These are phyloP conservation scores for Suillus placidus DNA, from an alignment of 768 basidiomycete genomes.

Conservation along the genomic window DNA sequence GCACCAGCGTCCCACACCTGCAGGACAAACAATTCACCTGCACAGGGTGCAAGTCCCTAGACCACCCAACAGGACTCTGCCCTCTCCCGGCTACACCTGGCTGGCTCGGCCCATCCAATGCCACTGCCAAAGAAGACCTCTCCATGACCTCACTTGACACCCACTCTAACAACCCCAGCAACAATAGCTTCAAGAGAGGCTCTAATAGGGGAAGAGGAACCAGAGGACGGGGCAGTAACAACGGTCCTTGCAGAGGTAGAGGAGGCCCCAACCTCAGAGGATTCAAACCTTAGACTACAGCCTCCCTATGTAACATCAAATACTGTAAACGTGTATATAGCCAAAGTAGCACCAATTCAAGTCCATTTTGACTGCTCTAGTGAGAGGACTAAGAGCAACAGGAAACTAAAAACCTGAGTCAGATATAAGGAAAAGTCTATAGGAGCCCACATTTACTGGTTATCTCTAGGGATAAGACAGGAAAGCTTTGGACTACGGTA, in stretches of 20 bases:
- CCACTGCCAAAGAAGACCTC: not conserved
- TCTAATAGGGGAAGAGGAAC: not conserved
- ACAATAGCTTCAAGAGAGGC: too few relatives aligned
- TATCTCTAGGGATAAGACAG: not conserved
- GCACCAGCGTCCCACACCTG: not conserved
- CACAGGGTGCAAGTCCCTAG: not conserved
- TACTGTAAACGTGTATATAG: too few relatives aligned
- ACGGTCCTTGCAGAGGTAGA: too few relatives aligned
- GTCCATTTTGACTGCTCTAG: not conserved
- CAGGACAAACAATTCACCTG: not conserved
- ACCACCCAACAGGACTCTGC: constrained; percentile 6
- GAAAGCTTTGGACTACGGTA: constrained; percentile 1
- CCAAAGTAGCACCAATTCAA: too few relatives aligned
- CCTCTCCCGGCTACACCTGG: not conserved
- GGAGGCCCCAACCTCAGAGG: too few relatives aligned
- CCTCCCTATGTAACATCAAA: too few relatives aligned
- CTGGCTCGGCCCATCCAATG: not conserved
- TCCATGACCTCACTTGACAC: not conserved
- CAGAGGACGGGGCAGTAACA: too few relatives aligned
- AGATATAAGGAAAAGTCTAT: not conserved
- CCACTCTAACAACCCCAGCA: not conserved
- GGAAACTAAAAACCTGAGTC: too few relatives aligned
- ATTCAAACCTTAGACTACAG: too few relatives aligned
- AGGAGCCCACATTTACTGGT: constrained; percentile 8
- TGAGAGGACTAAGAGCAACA: not conserved